phyloP scores from a whole-genome alignment of 805 yeast species.

The Candida loeiensis region DNA sequence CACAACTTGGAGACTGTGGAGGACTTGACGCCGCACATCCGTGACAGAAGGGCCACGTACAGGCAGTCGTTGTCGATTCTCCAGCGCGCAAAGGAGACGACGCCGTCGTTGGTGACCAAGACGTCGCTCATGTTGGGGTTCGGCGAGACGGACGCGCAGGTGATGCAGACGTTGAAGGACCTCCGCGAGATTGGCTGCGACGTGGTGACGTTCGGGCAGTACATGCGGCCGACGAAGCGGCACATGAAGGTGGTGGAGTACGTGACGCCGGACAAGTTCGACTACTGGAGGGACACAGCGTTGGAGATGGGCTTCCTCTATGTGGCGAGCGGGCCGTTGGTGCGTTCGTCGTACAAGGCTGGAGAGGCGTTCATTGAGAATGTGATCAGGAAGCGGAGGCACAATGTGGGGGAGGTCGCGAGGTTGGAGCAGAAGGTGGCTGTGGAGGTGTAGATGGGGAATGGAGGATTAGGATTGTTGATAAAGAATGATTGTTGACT shows the following conservation, averaged over 20 bases:
- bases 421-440: constrained; percentile 16
- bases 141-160: constrained; percentile 93
- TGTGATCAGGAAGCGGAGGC: constrained; percentile 72
- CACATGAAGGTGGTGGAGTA: constrained; percentile 98
- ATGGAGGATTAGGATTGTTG: background rate
- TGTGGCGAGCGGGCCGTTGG: constrained; percentile 97
- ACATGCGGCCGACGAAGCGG: constrained; percentile 97
- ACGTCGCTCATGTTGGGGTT: constrained; percentile 95
- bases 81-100: constrained; percentile 72
- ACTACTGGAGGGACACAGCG: constrained; percentile 86
- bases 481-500: too few relatives aligned
- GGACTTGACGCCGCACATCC: constrained; percentile 85
- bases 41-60: constrained; percentile 96
- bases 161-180: constrained; percentile 70
- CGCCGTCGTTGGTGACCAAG: constrained; percentile 77
- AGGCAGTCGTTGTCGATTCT: constrained; percentile 81
- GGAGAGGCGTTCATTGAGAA: constrained; percentile 98
- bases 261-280: constrained; percentile 90
- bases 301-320: constrained; percentile 87
- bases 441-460: background rate
- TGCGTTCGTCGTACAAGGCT: constrained; percentile 94
- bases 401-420: constrained; percentile 44
- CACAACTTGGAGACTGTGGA: constrained; percentile 97
- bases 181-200: constrained; percentile 77
- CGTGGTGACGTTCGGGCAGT: constrained; percentile 97